Evolutionary conservation across 129 eudicot species (phyloP).

Genomic region (Lactuca sativa): DNA sequence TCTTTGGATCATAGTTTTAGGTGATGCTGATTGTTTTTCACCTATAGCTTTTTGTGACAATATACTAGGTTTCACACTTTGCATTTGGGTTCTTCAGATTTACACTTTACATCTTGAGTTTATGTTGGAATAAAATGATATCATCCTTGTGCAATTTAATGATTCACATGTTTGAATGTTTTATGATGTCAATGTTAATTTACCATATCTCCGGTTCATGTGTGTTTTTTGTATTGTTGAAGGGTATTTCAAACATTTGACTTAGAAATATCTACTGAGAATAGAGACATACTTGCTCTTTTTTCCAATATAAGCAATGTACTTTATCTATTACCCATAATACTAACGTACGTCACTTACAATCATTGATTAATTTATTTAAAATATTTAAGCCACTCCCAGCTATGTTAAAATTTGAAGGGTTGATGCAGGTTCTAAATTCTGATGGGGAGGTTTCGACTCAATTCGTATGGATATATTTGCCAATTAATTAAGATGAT

Average conservation of each 20-base stretch:
- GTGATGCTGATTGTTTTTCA: conserved; percentile 27
- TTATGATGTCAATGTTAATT: background rate
- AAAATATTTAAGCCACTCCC: no score
- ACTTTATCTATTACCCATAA: no score
- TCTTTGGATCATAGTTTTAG: conserved; percentile 35
- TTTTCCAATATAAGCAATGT: background rate
- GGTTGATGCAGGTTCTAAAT: no score
- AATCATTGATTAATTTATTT: background rate
- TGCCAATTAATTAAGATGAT: no score
- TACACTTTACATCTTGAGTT: background rate
- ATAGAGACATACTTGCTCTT: background rate
- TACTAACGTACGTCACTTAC: no score
- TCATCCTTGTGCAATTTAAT: conserved; percentile 14
- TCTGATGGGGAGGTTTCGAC: no score
- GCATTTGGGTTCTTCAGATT: conserved; percentile 8
- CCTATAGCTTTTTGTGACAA: conserved; percentile 1
- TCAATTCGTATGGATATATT: no score
- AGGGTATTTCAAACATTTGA: no score
- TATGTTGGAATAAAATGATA: conserved; percentile 15
- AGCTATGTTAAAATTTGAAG: no score
- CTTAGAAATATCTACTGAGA: no score
- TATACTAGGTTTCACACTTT: conserved; percentile 11
- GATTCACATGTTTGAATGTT: no score
- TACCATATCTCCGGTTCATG: background rate
- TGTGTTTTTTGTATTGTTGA: background rate